Evolutionary conservation across 305 asterid species (phyloP), one percentile per base, ranked within the genome.

Genomic region (Plantago coronopus): DNA sequence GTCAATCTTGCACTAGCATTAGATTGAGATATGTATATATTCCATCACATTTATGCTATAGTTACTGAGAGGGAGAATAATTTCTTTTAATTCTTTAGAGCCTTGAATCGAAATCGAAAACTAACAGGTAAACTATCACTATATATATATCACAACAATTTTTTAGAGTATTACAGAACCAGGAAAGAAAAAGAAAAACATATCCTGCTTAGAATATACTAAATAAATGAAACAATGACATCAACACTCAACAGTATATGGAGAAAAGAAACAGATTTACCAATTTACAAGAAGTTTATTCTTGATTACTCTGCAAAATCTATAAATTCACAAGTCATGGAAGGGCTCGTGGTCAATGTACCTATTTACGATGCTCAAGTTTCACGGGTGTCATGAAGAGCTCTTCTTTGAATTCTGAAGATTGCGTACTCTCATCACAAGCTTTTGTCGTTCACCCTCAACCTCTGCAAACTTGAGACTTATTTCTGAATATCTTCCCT

Each of bases 391-490:
- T 51, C 62, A 48, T 38, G 25, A 66, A 5, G 71, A 66, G 70
- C 59, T 77, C 85, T 68, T 79, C 69, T 71, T 88, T 29, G 83
- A 62, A 50, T 77, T 88, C 83, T 80, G 84, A 40, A 89, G 81
- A 68, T 81, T 82, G 15, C 96, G 88, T 58, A 91, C 75, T 75
- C 72, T 79, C 96, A 91, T 91, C 45, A 88, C 90, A n/a, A 91
- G 98, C 20, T 86, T 90, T 45, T 91, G 98, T 59, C 96, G 66
- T 82, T 88, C 96, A 37, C 98, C 96, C 69, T 91, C 98, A 3
- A 91, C 98, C 82, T 91, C 96, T 17, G 96, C 98, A 84, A 91
- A 91, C 71, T 84, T 91, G 59, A 91, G 93, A 74, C 98, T 91
- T 79, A 91, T 81, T 64, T 86, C 98, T 15, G 96, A 88, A 59